Conservation (phyloP, 2,329 filamentous ascomycete species). For the Ophiostoma ulmi region DNA sequence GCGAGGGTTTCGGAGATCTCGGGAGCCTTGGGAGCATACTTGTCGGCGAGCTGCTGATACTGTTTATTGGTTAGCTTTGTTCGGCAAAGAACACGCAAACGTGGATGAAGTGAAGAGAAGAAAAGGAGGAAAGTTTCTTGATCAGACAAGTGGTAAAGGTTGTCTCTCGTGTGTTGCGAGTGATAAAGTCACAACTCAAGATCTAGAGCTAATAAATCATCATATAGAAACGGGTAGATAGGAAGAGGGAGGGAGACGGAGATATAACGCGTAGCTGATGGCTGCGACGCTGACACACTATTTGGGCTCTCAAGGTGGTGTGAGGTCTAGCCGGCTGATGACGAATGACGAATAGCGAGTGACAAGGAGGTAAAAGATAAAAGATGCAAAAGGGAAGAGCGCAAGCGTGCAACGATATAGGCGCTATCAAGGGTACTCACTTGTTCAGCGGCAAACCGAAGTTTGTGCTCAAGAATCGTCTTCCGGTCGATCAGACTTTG, state of each 20-base stretch:
- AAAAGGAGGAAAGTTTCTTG: constrained; percentile 27
- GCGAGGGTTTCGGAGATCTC: constrained; percentile 63
- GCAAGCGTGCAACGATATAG: neutral
- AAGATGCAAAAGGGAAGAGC: constrained; percentile 10
- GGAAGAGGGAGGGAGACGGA: neutral
- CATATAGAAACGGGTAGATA: constrained; percentile 33
- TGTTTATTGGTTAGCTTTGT: constrained; percentile 32
- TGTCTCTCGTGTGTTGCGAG: constrained; percentile 58
- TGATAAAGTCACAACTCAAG: constrained; percentile 55
- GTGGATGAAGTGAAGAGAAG: constrained; percentile 25
- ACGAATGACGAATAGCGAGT: neutral
- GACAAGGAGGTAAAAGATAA: neutral
- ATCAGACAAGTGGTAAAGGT: constrained; percentile 42
- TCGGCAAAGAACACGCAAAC: constrained; percentile 12
- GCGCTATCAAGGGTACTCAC: constrained; percentile 39
- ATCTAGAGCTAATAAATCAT: constrained; percentile 72
- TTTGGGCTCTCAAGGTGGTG: neutral
- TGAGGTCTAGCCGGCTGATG: neutral
- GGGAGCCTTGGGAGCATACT: constrained; percentile 60
- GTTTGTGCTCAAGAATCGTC: constrained; percentile 61
- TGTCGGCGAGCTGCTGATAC: constrained; percentile 62
- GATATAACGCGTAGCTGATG: neutral
- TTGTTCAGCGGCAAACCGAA: constrained; percentile 62
- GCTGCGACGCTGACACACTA: neutral
- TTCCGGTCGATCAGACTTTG: constrained; percentile 59